Percentiles rank a stretch among this genome's conserved stretches.
Evolutionary conservation across 1,284 basidiomycete genomes (phyloP).

Genomic region (Leccinum fuscescens): DNA sequence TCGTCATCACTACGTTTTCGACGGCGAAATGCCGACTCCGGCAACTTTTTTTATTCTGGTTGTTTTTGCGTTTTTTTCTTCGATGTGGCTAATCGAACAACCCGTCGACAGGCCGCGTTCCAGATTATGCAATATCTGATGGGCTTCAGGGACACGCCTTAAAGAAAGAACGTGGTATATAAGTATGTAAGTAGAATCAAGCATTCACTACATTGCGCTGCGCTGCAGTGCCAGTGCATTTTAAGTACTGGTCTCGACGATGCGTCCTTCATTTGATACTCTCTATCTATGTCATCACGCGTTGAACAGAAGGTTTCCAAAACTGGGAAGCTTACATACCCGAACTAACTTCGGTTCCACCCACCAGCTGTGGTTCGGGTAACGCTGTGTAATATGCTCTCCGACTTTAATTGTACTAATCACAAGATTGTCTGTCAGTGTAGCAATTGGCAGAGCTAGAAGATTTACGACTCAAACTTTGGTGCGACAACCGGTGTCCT

Average conservation of each 20-base stretch:
- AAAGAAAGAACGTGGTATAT: neutral
- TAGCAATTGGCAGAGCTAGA: too few relatives aligned
- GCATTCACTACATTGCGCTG: neutral
- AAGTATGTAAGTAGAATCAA: neutral
- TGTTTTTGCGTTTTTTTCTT: neutral
- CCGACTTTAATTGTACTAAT: neutral
- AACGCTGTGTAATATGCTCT: neutral
- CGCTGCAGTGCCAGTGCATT: neutral
- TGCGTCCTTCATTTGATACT: neutral
- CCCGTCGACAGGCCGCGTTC: constrained; percentile 51
- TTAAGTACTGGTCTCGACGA: neutral
- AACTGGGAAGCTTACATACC: too few relatives aligned
- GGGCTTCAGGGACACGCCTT: constrained; percentile 56
- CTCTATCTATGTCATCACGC: neutral
- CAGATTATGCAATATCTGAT: constrained; percentile 70
- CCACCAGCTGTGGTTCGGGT: too few relatives aligned
- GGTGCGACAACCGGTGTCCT: too few relatives aligned
- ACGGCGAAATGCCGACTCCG: neutral
- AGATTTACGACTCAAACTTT: too few relatives aligned
- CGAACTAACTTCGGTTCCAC: too few relatives aligned
- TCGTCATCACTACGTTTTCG: neutral
- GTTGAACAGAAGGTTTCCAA: too few relatives aligned
- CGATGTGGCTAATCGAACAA: neutral
- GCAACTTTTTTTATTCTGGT: neutral
- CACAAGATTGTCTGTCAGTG: neutral